Percentiles rank a stretch among this genome's conserved stretches.
These are phyloP conservation scores for Kokia cookei DNA, from an alignment of 441 rosid genomes.

Conservation along the genomic window DNA sequence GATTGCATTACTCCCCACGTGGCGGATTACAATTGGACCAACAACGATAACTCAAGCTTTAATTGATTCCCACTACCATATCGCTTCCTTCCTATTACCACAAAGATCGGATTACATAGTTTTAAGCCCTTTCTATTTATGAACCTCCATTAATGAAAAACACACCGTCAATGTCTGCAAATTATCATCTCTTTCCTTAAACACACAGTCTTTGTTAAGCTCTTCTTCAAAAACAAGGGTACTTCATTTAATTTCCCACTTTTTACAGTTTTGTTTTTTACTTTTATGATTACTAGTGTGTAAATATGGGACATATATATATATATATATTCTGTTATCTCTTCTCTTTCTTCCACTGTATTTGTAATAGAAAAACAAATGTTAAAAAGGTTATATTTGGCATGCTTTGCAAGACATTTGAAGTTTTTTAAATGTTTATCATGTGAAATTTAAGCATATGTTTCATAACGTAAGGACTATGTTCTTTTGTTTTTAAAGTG, in stretches of 20 bases:
- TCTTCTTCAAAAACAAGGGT: not conserved
- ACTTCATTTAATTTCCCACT: not conserved
- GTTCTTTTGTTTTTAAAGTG: not conserved
- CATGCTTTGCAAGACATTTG: not conserved
- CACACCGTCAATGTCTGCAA: not conserved
- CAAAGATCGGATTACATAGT: not conserved
- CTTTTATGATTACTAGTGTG: not conserved
- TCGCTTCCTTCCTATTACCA: not conserved
- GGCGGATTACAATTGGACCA: slow-evolving; percentile 2
- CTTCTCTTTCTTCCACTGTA: not conserved
- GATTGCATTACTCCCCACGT: not conserved
- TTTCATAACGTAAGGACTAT: not conserved
- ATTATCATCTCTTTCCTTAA: not conserved
- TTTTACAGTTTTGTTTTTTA: not conserved
- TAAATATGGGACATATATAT: not conserved
- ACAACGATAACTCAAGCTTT: slow-evolving; percentile 1
- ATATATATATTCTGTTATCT: not conserved
- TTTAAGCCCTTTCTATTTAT: not conserved
- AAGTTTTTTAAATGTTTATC: not conserved
- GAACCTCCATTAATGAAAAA: not conserved
- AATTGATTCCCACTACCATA: not conserved
- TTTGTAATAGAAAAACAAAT: not conserved
- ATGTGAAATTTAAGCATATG: not conserved
- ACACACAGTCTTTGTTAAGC: not conserved
- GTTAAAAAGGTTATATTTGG: not conserved